A percentile compares a stretch with the other conserved stretches of the same genome.
These are phyloP conservation scores for Scheffersomyces amazonensis DNA, from an alignment of 805 yeast species.

Conservation along the genomic window DNA sequence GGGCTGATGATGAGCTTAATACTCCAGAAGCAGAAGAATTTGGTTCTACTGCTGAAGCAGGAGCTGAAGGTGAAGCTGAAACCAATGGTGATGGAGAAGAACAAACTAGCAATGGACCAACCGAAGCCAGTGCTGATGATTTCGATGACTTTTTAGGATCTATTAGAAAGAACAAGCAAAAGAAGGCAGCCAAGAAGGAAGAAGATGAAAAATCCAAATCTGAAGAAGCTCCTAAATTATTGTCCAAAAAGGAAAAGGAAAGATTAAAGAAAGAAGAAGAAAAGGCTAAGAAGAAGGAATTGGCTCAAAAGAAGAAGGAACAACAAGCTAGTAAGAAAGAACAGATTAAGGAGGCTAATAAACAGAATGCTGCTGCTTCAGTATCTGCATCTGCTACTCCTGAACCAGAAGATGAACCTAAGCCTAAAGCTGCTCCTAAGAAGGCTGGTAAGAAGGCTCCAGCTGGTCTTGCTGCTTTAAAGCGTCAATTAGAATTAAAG, in stretches of 20 bases:
- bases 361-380: slow-evolving; percentile 40
- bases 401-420: slow-evolving; percentile 33
- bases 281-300: slow-evolving; percentile 86
- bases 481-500: slow-evolving; percentile 81
- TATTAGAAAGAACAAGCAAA: slow-evolving; percentile 73
- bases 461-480: slow-evolving; percentile 89
- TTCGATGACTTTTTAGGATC: slow-evolving; percentile 79
- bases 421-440: slow-evolving; percentile 34
- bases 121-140: slow-evolving; percentile 18
- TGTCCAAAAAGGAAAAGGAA: slow-evolving; percentile 91
- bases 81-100: slow-evolving; percentile 3
- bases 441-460: slow-evolving; percentile 78
- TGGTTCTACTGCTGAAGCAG: slow-evolving; percentile 38
- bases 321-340: slow-evolving; percentile 60
- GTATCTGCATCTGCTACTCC: slow-evolving; percentile 28
- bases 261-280: slow-evolving; percentile 92
- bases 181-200: slow-evolving; percentile 67
- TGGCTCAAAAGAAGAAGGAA: slow-evolving; percentile 80
- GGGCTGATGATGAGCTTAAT: slow-evolving; percentile 73
- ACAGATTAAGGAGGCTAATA: slow-evolving; percentile 49
- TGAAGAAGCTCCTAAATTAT: slow-evolving; percentile 65
- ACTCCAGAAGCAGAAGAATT: slow-evolving; percentile 35
- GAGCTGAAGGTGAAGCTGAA: slow-evolving; percentile 14
- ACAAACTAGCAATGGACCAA: background rate
- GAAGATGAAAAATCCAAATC: slow-evolving; percentile 51